A percentile compares a stretch with the other conserved stretches of the same genome.
Conservation (phyloP, 257 asterid genomes). For the Nicotiana noctiflora region DNA sequence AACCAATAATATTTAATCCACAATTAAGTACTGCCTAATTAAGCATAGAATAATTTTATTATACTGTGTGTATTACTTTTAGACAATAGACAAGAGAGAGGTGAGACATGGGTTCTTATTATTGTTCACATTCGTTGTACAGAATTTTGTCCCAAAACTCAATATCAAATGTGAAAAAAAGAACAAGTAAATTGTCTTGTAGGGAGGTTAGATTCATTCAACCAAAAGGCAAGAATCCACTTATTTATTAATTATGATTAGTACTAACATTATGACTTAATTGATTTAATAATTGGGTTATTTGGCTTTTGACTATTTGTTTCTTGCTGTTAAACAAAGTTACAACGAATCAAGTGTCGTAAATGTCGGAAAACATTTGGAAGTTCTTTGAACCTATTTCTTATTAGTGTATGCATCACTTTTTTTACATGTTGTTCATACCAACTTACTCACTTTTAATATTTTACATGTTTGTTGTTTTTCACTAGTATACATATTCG, state of each 20-base stretch:
- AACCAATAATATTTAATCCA: neutral
- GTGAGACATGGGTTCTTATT: neutral
- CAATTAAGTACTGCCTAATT: neutral
- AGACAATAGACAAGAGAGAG: neutral
- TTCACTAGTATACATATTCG: too few relatives aligned
- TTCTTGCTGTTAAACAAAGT: neutral
- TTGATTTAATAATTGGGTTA: neutral
- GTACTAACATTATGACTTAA: neutral
- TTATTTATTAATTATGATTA: neutral
- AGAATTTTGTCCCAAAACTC: neutral
- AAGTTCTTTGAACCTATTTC: neutral
- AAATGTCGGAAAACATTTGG: neutral
- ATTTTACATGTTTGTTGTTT: too few relatives aligned
- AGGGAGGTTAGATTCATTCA: constrained; percentile 10
- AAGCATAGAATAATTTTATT: neutral
- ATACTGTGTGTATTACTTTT: neutral
- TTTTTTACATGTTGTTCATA: too few relatives aligned
- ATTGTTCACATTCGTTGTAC: constrained; percentile 5
- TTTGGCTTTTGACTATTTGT: constrained; percentile 1
- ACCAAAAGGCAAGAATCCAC: neutral
- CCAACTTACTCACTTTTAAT: too few relatives aligned
- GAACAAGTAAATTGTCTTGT: neutral
- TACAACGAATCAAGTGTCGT: neutral
- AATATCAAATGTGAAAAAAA: neutral
- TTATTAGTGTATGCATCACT: neutral